Conservation (phyloP, 78 protist genomes). For the Cavenderia fasciculata region DNA sequence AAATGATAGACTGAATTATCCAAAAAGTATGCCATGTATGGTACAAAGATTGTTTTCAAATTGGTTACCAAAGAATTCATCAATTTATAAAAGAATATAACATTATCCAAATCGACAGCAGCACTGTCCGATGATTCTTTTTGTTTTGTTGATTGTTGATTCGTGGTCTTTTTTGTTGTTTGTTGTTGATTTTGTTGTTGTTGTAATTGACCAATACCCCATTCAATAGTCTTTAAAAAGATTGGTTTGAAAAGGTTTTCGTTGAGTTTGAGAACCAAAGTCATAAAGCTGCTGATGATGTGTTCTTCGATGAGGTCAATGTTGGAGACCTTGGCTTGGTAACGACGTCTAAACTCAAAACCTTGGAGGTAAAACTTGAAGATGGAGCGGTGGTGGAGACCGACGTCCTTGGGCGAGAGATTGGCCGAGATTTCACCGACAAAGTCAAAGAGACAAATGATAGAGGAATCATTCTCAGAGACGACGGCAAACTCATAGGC, state of each 20-base stretch:
- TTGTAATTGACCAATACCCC: conserved; percentile 44
- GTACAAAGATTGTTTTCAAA: conserved; percentile 57
- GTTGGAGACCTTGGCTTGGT: conserved; percentile 9
- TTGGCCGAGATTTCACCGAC: conserved; percentile 50
- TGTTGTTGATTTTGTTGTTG: neutral
- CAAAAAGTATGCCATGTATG: conserved; percentile 44
- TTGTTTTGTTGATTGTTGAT: neutral
- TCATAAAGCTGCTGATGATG: conserved; percentile 22
- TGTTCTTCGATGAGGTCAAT: conserved; percentile 56
- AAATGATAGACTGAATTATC: conserved; percentile 49
- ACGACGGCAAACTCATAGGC: conserved; percentile 65
- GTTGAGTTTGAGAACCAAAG: conserved; percentile 64
- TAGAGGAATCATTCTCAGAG: conserved; percentile 33
- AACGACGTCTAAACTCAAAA: conserved; percentile 46
- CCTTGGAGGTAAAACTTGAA: conserved; percentile 66
- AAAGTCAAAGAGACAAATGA: conserved; percentile 62
- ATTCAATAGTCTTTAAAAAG: conserved; percentile 59
- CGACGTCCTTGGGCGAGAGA: conserved; percentile 52
- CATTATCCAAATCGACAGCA: conserved; percentile 3
- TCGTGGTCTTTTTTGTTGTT: conserved; percentile 7
- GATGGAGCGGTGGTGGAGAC: conserved; percentile 57
- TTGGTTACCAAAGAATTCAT: conserved; percentile 28
- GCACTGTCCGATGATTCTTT: neutral
- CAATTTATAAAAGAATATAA: conserved; percentile 44
- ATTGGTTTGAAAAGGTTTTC: conserved; percentile 69